Evolutionary conservation across 2,329 filamentous ascomycete genomes (phyloP), one percentile per base, ranked within the genome.

Genomic region (Aspergillus arachidicola): DNA sequence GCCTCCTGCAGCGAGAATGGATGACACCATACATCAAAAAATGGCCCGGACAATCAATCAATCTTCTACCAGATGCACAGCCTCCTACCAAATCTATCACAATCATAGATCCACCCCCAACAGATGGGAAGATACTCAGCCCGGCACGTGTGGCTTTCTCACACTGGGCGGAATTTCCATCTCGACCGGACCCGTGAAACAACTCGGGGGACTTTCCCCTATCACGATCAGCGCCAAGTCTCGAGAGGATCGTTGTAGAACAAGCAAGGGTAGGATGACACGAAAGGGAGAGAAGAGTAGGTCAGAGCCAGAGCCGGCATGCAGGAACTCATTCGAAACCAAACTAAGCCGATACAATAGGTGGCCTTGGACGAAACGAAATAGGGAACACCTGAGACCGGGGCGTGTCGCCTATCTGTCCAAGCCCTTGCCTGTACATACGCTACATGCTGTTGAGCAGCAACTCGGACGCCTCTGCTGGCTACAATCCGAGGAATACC

Each of bases 161-260:
- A 16, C 21, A 36, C n/a, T 21, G 21, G 21, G 7, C 12, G 38
- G 19, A 26, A 55, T 55, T 26, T 34, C 12, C 21, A 36, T 55
- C 51, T 38, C 51, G 32, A 28, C 51, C 21, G 23, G 5, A 54
- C n/a, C 30, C 6, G 30, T 36, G 30, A 54, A 36, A 36, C 51
- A 54, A 36, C 14, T n/a, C 51, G 26, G 30, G 51, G 26, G 4
- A 16, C 19, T 26, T 30, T 10, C 34, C 51, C 48, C n/a, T 54
- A 54, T 54, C 26, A 55, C n/a, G 51, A 55, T 55, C 21, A 38
- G 19, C 34, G 51, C 32, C 51, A 55, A 55, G 51, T 23, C 32
- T 55, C n/a, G 30, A n/a, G 23, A 38, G 51, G 51, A 55, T 55
- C 32, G 26, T 36, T 9, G 12, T 34, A 19, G 10, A 19, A 55